Evolutionary conservation across 345 rosid species (phyloP), one percentile per base, ranked within the genome.

Genomic region (rapeseed (Brassica napus)): DNA sequence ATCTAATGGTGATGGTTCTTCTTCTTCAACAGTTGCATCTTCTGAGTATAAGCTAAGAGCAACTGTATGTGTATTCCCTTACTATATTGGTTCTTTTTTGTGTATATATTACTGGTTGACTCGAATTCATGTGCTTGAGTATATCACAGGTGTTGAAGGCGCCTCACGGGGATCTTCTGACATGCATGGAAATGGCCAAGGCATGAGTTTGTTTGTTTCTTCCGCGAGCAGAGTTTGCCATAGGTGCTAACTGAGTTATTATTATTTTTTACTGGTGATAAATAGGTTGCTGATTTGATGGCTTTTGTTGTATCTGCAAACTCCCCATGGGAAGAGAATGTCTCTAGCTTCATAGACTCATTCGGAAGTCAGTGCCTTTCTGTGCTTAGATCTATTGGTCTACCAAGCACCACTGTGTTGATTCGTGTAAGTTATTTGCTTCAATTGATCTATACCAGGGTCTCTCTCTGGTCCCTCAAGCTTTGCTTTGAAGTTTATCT

Each of bases 141-240:
- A 21, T 65, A 60, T 42, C 65, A 1, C 65, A 93, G 99, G 88
- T 90, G 66, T 74, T 93, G 75, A 89, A 87, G 84, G 98, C 93
- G 28, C 93, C 97, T 47, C 92, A 91, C 75, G 98, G 98, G 24
- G 92, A 93, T 87, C 79, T 95, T 64, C 23, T 76, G 26, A 78
- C 98, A 6, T 91, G 97, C 76, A 88, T 93, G 92, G 98, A 95
- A 86, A 87, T 95, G 94, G 96, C 97, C 8, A 95, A 93, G 97
- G 99, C 84, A 86, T 59, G 73, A 26, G n/a, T 44, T 76, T 75
- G 15, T 58, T 76, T 81, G 72, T 3, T 76, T 72, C 49, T 60
- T 47, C 34, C 6, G 14, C 54, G 7, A 35, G 30, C 10, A 30
- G 31, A 30, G 72, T 59, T 74, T 65, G 23, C 52, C 11, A 10